Evolutionary conservation across 2,329 filamentous ascomycete species (phyloP).

Genomic region (Trematosphaeria pertusa): DNA sequence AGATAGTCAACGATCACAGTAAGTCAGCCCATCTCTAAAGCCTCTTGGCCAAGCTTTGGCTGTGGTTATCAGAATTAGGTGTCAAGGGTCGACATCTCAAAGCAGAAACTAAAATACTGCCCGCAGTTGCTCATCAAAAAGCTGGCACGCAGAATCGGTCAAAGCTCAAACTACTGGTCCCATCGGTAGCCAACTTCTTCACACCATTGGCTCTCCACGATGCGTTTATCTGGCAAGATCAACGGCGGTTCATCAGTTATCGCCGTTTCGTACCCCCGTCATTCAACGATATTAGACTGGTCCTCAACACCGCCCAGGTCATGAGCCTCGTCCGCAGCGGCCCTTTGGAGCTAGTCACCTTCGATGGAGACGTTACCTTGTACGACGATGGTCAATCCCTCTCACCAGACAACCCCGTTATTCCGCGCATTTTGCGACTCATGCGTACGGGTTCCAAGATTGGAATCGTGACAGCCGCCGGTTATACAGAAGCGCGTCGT

Average conservation of each 20-base stretch:
- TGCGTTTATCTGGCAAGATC: constrained; percentile 90
- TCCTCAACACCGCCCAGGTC: constrained; percentile 92
- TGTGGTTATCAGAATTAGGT: too few species aligned
- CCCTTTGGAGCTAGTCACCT: constrained; percentile 84
- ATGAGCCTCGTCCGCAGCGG: constrained; percentile 83
- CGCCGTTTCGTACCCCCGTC: constrained; percentile 93
- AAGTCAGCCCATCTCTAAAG: constrained; percentile 28
- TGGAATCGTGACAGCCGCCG: constrained; percentile 95
- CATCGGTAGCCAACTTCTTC: constrained; percentile 91
- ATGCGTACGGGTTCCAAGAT: constrained; percentile 81
- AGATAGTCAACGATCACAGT: constrained; percentile 93
- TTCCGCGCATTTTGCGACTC: constrained; percentile 71
- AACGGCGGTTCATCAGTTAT: constrained; percentile 83
- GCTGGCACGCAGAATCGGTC: constrained; percentile 73
- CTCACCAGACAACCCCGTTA: constrained; percentile 76
- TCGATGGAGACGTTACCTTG: constrained; percentile 96
- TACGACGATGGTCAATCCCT: constrained; percentile 84
- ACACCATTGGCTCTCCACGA: constrained; percentile 85
- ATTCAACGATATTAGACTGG: constrained; percentile 94
- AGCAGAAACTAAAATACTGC: too few species aligned
- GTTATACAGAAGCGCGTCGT: constrained; percentile 84
- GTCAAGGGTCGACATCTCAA: too few species aligned
- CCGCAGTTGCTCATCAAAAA: constrained; percentile 72
- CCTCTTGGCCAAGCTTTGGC: too few species aligned
- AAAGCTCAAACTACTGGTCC: constrained; percentile 91